Evolutionary conservation across 345 rosid genomes (phyloP).

Genomic region (Camelina laxa): DNA sequence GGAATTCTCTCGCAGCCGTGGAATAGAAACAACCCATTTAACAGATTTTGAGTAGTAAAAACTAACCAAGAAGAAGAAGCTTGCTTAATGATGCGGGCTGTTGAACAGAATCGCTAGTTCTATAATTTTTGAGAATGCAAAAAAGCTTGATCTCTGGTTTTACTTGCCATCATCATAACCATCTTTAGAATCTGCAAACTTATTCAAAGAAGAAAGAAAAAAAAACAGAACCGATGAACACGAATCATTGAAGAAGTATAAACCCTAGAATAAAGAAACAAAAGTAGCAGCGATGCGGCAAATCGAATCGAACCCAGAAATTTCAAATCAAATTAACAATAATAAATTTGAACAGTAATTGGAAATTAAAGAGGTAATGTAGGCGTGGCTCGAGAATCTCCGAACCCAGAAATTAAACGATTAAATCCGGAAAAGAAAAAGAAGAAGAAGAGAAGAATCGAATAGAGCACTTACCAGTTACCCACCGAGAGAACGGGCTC

Average conservation of each 20-base stretch:
- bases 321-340: neutral
- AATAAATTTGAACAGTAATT: neutral
- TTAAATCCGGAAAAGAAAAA: neutral
- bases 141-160: constrained; percentile 27
- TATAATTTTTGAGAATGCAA: neutral
- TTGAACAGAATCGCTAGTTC: neutral
- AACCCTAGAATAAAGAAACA: constrained; percentile 16
- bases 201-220: neutral
- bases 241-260: neutral
- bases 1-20: constrained; percentile 64
- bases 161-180: constrained; percentile 8
- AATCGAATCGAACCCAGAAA: neutral
- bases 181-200: constrained; percentile 32
- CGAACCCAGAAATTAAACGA: neutral
- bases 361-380: constrained; percentile 27
- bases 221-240: neutral
- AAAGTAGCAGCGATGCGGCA: neutral
- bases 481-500: constrained; percentile 41
- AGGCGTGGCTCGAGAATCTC: constrained; percentile 14
- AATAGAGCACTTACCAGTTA: constrained; percentile 9
- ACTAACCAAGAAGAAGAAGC: constrained; percentile 5
- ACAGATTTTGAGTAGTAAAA: constrained; percentile 31
- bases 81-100: neutral
- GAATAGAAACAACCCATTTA: constrained; percentile 97
- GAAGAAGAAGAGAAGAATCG: neutral